A percentile compares a stretch with the other conserved stretches of the same genome.
These are phyloP conservation scores for Paxillus rubicundulus DNA, from an alignment of 768 basidiomycete genomes.

Conservation along the genomic window DNA sequence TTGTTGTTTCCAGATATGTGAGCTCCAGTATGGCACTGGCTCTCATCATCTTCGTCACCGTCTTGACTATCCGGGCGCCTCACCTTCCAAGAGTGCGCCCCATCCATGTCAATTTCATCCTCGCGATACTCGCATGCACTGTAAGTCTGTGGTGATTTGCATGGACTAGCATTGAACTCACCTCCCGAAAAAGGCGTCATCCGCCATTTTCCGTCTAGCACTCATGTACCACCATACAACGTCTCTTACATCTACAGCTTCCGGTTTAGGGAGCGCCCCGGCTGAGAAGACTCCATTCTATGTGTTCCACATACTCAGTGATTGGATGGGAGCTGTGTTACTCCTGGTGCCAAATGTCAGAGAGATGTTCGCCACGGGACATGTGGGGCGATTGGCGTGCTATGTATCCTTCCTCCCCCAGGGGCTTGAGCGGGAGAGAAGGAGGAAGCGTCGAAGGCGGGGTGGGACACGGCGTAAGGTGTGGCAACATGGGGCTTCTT, in stretches of 20 bases:
- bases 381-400: conserved; percentile 20
- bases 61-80: conserved; percentile 23
- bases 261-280: conserved; percentile 33
- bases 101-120: conserved; percentile 15
- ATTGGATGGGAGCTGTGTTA: conserved; percentile 36
- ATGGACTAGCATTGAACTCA: background rate
- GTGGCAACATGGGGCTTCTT: no score
- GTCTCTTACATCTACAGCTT: conserved; percentile 31
- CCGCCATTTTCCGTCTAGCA: conserved; percentile 40
- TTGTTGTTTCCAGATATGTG: conserved; percentile 20
- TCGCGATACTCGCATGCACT: conserved; percentile 25
- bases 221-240: conserved; percentile 37
- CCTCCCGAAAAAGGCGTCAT: conserved; percentile 11
- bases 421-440: background rate
- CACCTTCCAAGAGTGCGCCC: conserved; percentile 29
- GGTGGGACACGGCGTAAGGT: background rate
- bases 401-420: background rate
- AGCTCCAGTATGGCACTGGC: conserved; percentile 27
- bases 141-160: conserved; percentile 24
- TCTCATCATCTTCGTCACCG: conserved; percentile 18
- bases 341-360: conserved; percentile 33
- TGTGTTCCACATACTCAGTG: conserved; percentile 44
- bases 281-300: conserved; percentile 42
- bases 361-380: conserved; percentile 29
- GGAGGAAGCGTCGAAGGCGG: background rate